These are phyloP conservation scores for Dactylella cylindrospora DNA, from an alignment of 2,329 filamentous ascomycete genomes.

Conservation along the genomic window DNA sequence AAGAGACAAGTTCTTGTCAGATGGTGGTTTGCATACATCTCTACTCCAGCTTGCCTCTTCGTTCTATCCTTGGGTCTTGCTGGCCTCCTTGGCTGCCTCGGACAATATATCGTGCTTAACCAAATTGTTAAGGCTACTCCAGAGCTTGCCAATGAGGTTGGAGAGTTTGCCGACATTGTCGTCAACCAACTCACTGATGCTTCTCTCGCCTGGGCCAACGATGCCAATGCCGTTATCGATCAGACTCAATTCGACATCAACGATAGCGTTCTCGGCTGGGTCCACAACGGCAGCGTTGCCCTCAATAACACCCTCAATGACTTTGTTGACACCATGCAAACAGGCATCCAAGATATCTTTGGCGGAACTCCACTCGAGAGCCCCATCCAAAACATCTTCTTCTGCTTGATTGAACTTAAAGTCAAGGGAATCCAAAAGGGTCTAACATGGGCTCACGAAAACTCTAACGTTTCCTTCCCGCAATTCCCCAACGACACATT, in stretches of 20 bases:
- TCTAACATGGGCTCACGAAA: conserved; percentile 87
- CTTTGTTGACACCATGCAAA: conserved; percentile 76
- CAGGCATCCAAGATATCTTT: conserved; percentile 74
- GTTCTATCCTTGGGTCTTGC: conserved; percentile 79
- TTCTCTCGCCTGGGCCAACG: conserved; percentile 73
- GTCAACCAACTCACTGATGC: conserved; percentile 71
- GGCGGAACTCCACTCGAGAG: conserved; percentile 64
- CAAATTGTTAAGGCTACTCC: conserved; percentile 75
- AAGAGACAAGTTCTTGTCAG: conserved; percentile 71
- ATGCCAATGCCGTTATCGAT: conserved; percentile 71
- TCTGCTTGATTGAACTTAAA: conserved; percentile 87
- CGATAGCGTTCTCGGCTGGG: conserved; percentile 79
- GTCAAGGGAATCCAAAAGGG: conserved; percentile 80
- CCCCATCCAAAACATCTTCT: conserved; percentile 75
- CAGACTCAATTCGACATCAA: conserved; percentile 73
- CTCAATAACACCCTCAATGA: conserved; percentile 82
- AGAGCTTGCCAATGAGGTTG: conserved; percentile 70
- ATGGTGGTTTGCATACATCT: conserved; percentile 86
- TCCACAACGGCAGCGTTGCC: conserved; percentile 76
- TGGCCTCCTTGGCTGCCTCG: conserved; percentile 78
- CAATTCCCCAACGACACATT: conserved; percentile 77
- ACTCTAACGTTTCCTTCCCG: conserved; percentile 81
- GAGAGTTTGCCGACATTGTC: conserved; percentile 76
- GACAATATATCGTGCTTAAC: conserved; percentile 75
- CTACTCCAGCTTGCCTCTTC: conserved; percentile 79